Base-by-base conservation (phyloP, 1,139 yeast species). In the Geotrichum reessii region DNA sequence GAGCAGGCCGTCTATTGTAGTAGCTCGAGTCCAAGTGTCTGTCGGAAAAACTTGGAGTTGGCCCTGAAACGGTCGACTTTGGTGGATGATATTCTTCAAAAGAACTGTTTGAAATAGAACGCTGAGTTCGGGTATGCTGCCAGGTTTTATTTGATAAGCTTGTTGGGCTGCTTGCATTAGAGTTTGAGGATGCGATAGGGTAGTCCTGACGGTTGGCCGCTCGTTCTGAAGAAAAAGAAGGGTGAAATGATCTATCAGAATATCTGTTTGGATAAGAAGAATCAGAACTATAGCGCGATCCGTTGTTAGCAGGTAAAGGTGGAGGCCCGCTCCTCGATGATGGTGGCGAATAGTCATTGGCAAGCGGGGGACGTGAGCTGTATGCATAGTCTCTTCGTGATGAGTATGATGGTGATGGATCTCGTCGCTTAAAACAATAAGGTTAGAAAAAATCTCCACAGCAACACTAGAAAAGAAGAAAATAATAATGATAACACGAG, bases 171-270 rank as follows among this genome's bases (percentile, higher is more conserved):
- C 17, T 24, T 17, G 51, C 33, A 17, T 28, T 28, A 48, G 51
- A 48, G 37, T 19, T 48, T 28, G 44, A 17, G 3, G 53, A 22
- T 17, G 48, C 9, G 17, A 25, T 3, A 14, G 47, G 17, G 56
- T 22, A 31, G 49, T 17, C 22, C 27, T n/a, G n/a, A 50, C 24
- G 55, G 61, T 61, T 59, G 53, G 57, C 63, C 21, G 47, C 50
- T 27, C 57, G 62, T 21, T 58, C 63, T 2, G 61, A 54, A 11
- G 61, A 52, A 31, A 64, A 61, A 53, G 49, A 40, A 17, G 55
- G 55, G 25, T 25, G 33, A 14, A 28, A 54, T 17, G 56, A 28
- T 12, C 56, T 22, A 12, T 50, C 52, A 22, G 40, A 42, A 27
- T 54, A 54, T 22, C 56, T 48, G 17, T 49, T 48, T n/a, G 48